Conservation (phyloP, 306 rosid genomes). For the Lablab purpureus region DNA sequence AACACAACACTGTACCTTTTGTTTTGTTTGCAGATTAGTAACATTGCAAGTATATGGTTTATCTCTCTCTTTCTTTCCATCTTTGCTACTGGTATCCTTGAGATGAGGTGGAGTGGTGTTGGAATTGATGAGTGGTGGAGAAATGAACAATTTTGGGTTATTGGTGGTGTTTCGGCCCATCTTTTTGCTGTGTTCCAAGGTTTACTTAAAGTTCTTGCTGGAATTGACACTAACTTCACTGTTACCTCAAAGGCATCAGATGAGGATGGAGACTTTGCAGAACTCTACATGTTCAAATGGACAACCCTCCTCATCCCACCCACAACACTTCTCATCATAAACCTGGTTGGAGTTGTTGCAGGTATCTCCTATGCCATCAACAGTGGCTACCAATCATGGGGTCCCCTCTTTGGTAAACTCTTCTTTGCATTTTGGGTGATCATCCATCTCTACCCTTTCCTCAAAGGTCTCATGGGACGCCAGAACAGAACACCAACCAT, state of each 20-base stretch:
- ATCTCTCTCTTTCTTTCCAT: conserved; percentile 89
- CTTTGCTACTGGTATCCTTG: conserved; percentile 90
- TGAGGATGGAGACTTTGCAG: conserved; percentile 84
- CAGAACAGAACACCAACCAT: conserved; percentile 91
- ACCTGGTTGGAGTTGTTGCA: conserved; percentile 90
- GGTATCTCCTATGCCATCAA: conserved; percentile 87
- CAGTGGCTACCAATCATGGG: conserved; percentile 96
- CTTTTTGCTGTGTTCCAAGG: conserved; percentile 92
- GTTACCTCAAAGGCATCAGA: conserved; percentile 94
- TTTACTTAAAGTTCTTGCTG: conserved; percentile 89
- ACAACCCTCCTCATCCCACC: conserved; percentile 94
- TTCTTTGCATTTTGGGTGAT: conserved; percentile 98
- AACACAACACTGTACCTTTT: not conserved
- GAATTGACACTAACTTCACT: conserved; percentile 93
- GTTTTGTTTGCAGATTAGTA: conserved; percentile 78
- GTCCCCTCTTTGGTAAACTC: conserved; percentile 93
- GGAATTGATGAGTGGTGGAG: conserved; percentile 98
- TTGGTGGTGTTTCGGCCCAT: conserved; percentile 95
- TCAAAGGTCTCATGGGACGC: conserved; percentile 95
- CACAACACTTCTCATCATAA: conserved; percentile 85
- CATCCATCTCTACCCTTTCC: conserved; percentile 88
- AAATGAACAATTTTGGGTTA: conserved; percentile 95
- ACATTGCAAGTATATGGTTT: conserved; percentile 93
- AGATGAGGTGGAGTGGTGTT: conserved; percentile 97
- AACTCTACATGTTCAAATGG: conserved; percentile 93